Conservation (phyloP, 495 filamentous ascomycete species). For the Rhypophila decipiens region DNA sequence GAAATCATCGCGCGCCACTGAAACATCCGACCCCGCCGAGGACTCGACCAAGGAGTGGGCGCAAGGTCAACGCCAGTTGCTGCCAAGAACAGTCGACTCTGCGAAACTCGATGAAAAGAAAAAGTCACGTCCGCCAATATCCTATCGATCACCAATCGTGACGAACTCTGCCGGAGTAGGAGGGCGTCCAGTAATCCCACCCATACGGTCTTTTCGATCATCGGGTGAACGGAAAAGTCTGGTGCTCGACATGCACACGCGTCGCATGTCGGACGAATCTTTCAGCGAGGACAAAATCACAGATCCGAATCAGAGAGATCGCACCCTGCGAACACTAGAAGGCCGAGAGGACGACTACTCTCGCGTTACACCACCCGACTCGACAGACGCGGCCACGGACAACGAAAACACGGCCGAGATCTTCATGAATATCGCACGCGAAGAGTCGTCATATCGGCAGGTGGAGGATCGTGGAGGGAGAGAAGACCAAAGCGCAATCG, state of each 20-base stretch:
- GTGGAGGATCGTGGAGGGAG: slow-evolving; percentile 18
- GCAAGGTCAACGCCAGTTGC: slow-evolving; percentile 35
- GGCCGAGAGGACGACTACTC: slow-evolving; percentile 35
- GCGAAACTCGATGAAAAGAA: slow-evolving; percentile 33
- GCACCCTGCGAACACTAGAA: slow-evolving; percentile 43
- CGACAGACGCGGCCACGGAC: slow-evolving; percentile 31
- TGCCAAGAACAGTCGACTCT: slow-evolving; percentile 26
- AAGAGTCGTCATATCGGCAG: slow-evolving; percentile 35
- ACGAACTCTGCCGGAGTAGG: slow-evolving; percentile 12
- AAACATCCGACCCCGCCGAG: slow-evolving; percentile 6
- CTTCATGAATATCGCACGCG: slow-evolving; percentile 47
- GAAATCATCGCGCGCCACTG: slow-evolving; percentile 11
- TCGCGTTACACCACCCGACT: slow-evolving; percentile 35
- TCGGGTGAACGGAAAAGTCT: slow-evolving; percentile 43
- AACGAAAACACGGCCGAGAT: slow-evolving; percentile 46
- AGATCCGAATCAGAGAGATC: slow-evolving; percentile 41
- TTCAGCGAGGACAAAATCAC: slow-evolving; percentile 30
- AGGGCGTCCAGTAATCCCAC: slow-evolving; percentile 33
- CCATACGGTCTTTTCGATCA: slow-evolving; percentile 45
- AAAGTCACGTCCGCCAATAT: slow-evolving; percentile 36
- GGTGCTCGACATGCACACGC: slow-evolving; percentile 40
- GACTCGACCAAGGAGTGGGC: slow-evolving; percentile 25
- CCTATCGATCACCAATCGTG: slow-evolving; percentile 30
- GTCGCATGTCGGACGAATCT: slow-evolving; percentile 27
- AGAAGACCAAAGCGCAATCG: slow-evolving; percentile 31